A percentile compares a stretch with the other conserved stretches of the same genome.
Conservation (phyloP, 2,329 filamentous ascomycete genomes). For the Penicillium sp. region DNA sequence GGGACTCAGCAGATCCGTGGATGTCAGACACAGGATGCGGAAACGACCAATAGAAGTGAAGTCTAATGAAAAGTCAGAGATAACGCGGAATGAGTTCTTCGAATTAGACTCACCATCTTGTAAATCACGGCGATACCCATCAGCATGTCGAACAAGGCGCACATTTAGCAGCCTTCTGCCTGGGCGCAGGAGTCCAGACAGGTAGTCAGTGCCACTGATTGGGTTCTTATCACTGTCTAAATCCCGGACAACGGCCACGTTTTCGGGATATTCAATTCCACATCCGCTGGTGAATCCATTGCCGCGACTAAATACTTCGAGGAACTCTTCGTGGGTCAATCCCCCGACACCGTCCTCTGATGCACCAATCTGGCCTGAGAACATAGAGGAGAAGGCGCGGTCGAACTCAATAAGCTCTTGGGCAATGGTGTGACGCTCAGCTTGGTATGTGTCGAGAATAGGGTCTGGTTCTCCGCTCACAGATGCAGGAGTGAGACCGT, state of each 20-base stretch:
- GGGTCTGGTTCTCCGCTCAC: slow-evolving; percentile 16
- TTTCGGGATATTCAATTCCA: slow-evolving; percentile 39
- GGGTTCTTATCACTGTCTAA: slow-evolving; percentile 20
- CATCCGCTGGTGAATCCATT: slow-evolving; percentile 42
- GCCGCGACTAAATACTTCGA: slow-evolving; percentile 37
- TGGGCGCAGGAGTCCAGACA: slow-evolving; percentile 34
- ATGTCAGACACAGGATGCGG: slow-evolving; percentile 37
- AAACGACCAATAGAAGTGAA: slow-evolving; percentile 40
- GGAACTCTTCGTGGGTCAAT: slow-evolving; percentile 36
- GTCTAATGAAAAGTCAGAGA: slow-evolving; percentile 22
- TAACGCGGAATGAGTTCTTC: not conserved
- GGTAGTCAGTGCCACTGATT: slow-evolving; percentile 33
- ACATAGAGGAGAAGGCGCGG: slow-evolving; percentile 40
- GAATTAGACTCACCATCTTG: slow-evolving; percentile 32
- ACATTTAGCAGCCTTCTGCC: slow-evolving; percentile 38
- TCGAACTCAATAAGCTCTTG: slow-evolving; percentile 43
- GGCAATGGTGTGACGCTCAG: slow-evolving; percentile 38
- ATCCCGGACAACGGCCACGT: slow-evolving; percentile 26
- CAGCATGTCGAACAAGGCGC: slow-evolving; percentile 35
- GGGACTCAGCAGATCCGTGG: slow-evolving; percentile 34
- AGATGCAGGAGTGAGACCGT: slow-evolving; percentile 34
- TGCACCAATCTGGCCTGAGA: slow-evolving; percentile 38
- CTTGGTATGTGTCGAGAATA: slow-evolving; percentile 39
- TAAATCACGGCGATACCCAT: slow-evolving; percentile 35
- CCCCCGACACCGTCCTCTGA: slow-evolving; percentile 24